phyloP scores from a whole-genome alignment of 2,329 filamentous ascomycete species.

The Neophaeococcomyces mojaviensis region DNA sequence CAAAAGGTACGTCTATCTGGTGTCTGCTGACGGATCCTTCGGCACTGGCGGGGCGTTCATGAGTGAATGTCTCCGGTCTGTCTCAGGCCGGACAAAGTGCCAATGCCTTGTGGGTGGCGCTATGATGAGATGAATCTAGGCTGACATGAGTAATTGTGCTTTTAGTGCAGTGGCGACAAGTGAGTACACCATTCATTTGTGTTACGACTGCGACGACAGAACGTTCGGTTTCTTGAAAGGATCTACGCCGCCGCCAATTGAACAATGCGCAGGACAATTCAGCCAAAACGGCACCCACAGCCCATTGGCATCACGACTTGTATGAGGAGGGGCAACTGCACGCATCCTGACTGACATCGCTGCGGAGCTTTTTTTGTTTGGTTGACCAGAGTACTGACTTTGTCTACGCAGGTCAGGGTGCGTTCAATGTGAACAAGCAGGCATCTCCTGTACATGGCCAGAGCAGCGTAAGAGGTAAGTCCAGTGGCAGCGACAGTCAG shows the following conservation, averaged over 20 bases:
- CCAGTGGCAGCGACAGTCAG: neutral
- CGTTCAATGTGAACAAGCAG: slow-evolving; percentile 29
- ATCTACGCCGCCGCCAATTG: too few relatives aligned
- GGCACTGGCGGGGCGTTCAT: too few relatives aligned
- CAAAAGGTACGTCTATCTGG: slow-evolving; percentile 30
- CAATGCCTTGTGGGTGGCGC: too few relatives aligned
- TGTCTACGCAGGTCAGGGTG: slow-evolving; percentile 24
- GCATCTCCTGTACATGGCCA: slow-evolving; percentile 32
- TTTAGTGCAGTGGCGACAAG: slow-evolving; percentile 35
- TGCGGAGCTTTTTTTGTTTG: slow-evolving; percentile 14
- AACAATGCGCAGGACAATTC: too few relatives aligned
- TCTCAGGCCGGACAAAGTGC: too few relatives aligned
- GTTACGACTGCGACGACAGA: too few relatives aligned
- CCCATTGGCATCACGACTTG: neutral
- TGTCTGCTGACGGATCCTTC: neutral
- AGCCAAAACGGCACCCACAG: slow-evolving; percentile 11
- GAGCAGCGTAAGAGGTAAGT: slow-evolving; percentile 32
- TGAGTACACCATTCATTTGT: slow-evolving; percentile 18
- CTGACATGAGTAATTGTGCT: slow-evolving; percentile 9
- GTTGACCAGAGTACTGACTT: too few relatives aligned
- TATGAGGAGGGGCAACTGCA: too few relatives aligned
- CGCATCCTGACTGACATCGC: neutral
- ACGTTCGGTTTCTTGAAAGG: too few relatives aligned
- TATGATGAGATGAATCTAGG: neutral
- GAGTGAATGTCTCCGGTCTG: too few relatives aligned